Base-by-base conservation (phyloP, 1,284 basidiomycete species). In the Leccinum pallidistipes region DNA sequence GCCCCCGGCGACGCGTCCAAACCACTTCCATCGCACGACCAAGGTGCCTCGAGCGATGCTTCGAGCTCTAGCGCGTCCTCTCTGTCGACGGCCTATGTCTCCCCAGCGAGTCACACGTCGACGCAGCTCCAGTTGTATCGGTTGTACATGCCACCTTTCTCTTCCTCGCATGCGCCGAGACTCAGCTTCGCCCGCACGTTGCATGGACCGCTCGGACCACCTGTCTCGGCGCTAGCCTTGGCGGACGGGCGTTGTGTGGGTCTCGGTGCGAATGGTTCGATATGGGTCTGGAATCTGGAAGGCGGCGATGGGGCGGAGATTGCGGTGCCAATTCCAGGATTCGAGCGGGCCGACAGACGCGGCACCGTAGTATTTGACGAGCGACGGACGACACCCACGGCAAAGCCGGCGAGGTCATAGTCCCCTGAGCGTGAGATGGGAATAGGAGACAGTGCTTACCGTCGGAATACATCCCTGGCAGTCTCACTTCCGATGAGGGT, bases 401-500 rank as follows among this genome's bases (percentile, higher is more conserved):
- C 27, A 29, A 29, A 29, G 27, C 27, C 27, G 27, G 27, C 27
- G 27, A 29, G 27, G 27, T 29, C 27, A 29, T 29, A 29, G 27
- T 29, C 27, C 27, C 27, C 27, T 29, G 27, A 29, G 27, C 27
- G 27, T 29, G 27, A 29, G 27, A 29, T 29, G 27, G 27, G 27
- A 29, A 29, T 29, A 29, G 27, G 10, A 50, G 3, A 59, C 61
- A 60, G n/a, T 56, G 73, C 86, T 71, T 59, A 94, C 94, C 89
- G 62, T 83, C 83, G 63, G 78, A 83, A 78, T 99, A 99, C 92
- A 99, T 98, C 64, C 96, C 94, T 36, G 97, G 97, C 97, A 1
- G 97, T 99, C 79, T 99, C 97, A 16, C 97, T 97, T 11, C 97
- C 97, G 62, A 99, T 94, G 62, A 99, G 84, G 3, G 95, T 96